Evolutionary conservation across 768 basidiomycete species (phyloP).

Genomic region (Leccinum subgranulosum): DNA sequence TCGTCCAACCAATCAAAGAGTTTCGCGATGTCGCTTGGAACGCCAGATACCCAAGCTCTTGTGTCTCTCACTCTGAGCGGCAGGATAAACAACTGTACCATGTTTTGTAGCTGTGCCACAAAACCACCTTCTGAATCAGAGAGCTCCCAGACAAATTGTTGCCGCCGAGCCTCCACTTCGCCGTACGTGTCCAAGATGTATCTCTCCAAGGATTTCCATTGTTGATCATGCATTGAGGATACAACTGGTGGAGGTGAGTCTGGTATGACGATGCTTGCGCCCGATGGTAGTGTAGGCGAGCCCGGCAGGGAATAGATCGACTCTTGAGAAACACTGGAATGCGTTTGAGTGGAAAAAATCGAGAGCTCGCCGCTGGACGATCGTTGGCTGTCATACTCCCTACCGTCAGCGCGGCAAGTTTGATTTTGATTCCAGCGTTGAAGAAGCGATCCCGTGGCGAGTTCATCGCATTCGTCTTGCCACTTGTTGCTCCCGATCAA

Average conservation of each 20-base stretch:
- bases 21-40: constrained; percentile 65
- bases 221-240: constrained; percentile 13
- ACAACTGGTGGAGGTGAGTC: constrained; percentile 9
- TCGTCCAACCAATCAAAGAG: constrained; percentile 90
- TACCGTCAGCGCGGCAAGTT: background rate
- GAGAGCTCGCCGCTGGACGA: constrained; percentile 9
- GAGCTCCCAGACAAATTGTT: constrained; percentile 67
- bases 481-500: constrained; percentile 39
- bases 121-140: constrained; percentile 67
- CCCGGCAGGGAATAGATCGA: constrained; percentile 24
- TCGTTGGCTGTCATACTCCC: background rate
- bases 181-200: constrained; percentile 36
- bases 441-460: constrained; percentile 30
- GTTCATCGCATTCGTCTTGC: constrained; percentile 35
- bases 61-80: constrained; percentile 73
- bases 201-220: constrained; percentile 23
- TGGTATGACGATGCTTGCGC: constrained; percentile 2
- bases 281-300: constrained; percentile 13
- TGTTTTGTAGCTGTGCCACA: constrained; percentile 59
- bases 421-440: constrained; percentile 15
- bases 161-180: constrained; percentile 53
- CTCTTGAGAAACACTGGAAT: constrained; percentile 20
- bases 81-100: constrained; percentile 69
- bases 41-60: constrained; percentile 75
- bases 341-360: constrained; percentile 10